Evolutionary conservation across 139 green algal species (phyloP).

Genomic region (Volvox africanus): DNA sequence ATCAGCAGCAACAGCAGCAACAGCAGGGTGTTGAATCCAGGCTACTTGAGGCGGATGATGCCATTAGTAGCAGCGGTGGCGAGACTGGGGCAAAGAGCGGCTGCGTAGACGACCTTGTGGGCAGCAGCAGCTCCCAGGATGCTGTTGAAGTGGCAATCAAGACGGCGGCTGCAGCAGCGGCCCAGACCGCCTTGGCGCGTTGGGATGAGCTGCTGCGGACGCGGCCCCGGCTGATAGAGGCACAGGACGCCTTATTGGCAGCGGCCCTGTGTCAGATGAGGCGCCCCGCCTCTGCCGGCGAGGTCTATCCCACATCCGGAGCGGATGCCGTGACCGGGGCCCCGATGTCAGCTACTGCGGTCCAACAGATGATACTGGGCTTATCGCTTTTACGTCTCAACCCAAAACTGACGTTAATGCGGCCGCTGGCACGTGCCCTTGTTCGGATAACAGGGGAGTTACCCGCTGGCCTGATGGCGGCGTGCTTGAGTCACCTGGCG

Average conservation of each 20-base stretch:
- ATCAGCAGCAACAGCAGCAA: too few relatives aligned
- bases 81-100: not conserved
- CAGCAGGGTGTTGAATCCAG: not conserved
- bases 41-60: not conserved
- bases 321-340: too few relatives aligned
- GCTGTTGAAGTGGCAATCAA: not conserved
- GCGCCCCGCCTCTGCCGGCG: not conserved
- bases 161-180: not conserved
- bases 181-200: not conserved
- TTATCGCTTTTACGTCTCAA: not conserved
- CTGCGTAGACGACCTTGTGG: not conserved
- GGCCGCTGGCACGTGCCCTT: not conserved
- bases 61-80: not conserved
- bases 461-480: not conserved
- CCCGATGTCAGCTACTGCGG: not conserved
- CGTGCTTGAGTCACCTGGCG: not conserved
- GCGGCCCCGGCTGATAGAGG: not conserved
- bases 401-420: not conserved
- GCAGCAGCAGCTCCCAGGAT: not conserved
- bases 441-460: not conserved
- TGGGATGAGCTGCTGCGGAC: conserved; percentile 17
- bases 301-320: not conserved
- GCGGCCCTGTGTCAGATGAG: not conserved
- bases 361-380: conserved; percentile 7
- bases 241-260: not conserved